Evolutionary conservation across 2,329 filamentous ascomycete species (phyloP).

Genomic region (Ceratocystis papillata): DNA sequence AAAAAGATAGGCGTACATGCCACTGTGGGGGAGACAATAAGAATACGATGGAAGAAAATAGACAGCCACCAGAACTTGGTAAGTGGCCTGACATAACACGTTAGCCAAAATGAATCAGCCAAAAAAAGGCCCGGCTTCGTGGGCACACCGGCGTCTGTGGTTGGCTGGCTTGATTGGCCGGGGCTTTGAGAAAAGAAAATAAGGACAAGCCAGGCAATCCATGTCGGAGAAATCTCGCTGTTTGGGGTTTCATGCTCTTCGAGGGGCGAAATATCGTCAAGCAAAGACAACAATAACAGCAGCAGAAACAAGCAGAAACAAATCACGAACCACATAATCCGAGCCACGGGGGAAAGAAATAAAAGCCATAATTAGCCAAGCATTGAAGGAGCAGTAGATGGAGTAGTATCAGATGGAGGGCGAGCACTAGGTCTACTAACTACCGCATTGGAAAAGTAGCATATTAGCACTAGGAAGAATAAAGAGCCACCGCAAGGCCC

Average conservation of each 20-base stretch:
- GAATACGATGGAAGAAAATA: not conserved
- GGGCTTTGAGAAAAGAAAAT: not conserved
- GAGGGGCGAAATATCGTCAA: not conserved
- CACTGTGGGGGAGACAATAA: slow-evolving; percentile 4
- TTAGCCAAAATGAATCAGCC: not conserved
- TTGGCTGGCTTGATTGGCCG: not conserved
- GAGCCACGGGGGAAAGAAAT: not conserved
- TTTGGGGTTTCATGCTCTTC: not conserved
- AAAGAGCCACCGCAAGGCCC: not conserved
- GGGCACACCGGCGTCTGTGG: slow-evolving; percentile 1
- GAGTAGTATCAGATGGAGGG: too few relatives aligned
- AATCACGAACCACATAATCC: not conserved
- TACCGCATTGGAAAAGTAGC: not conserved
- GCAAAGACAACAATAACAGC: not conserved
- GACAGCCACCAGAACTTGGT: not conserved
- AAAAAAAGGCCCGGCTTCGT: slow-evolving; percentile 11
- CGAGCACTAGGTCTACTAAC: not conserved
- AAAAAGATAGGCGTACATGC: not conserved
- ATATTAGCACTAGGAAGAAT: not conserved
- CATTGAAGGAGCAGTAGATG: not conserved
- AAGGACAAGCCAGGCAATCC: not conserved
- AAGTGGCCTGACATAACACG: slow-evolving; percentile 6
- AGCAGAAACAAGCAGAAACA: not conserved
- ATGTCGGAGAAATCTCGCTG: slow-evolving; percentile 18
- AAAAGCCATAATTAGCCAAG: not conserved